A percentile compares a stretch with the other conserved stretches of the same genome.
These are phyloP conservation scores for Leptomonas seymouri DNA, from an alignment of 208 protist genomes.

Conservation along the genomic window DNA sequence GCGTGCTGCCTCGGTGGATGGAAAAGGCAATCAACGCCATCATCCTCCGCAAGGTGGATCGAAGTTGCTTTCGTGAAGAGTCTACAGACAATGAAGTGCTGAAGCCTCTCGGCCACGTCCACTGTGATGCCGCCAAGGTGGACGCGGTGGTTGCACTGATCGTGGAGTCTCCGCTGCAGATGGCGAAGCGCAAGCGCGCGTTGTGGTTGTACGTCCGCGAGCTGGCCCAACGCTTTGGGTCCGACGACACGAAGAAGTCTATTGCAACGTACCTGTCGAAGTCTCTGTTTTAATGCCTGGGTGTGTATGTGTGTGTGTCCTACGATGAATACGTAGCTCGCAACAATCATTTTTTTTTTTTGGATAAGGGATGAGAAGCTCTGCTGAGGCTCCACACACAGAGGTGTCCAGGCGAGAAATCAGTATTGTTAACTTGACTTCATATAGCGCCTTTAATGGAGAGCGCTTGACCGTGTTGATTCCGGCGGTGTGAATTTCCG, in stretches of 20 bases:
- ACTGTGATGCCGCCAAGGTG: slow-evolving; percentile 61
- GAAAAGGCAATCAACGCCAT: slow-evolving; percentile 38
- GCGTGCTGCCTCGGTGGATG: slow-evolving; percentile 41
- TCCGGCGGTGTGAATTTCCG: too few species aligned
- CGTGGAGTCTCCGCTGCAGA: slow-evolving; percentile 35
- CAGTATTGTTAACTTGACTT: too few species aligned
- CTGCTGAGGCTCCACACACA: too few species aligned
- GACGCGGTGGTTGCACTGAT: slow-evolving; percentile 39
- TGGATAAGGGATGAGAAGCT: too few species aligned
- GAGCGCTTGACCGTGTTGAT: too few species aligned
- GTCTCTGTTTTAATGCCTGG: slow-evolving; percentile 34
- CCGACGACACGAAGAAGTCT: slow-evolving; percentile 29
- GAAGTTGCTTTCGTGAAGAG: slow-evolving; percentile 18
- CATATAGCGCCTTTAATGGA: too few species aligned
- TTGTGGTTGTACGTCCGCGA: slow-evolving; percentile 53
- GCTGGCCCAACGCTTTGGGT: slow-evolving; percentile 53
- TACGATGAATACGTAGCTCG: too few species aligned
- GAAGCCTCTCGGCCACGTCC: slow-evolving; percentile 55
- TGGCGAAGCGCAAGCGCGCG: slow-evolving; percentile 36
- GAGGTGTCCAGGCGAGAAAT: too few species aligned
- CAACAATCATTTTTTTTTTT: too few species aligned
- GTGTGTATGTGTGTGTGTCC: neutral
- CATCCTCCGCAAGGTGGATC: slow-evolving; percentile 32
- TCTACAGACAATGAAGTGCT: slow-evolving; percentile 55
- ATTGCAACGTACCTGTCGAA: slow-evolving; percentile 28